Percentiles rank a stretch among this genome's conserved stretches.
phyloP scores from a whole-genome alignment of 1,284 basidiomycete genomes.

The Phellopilus nigrolimitatus region DNA sequence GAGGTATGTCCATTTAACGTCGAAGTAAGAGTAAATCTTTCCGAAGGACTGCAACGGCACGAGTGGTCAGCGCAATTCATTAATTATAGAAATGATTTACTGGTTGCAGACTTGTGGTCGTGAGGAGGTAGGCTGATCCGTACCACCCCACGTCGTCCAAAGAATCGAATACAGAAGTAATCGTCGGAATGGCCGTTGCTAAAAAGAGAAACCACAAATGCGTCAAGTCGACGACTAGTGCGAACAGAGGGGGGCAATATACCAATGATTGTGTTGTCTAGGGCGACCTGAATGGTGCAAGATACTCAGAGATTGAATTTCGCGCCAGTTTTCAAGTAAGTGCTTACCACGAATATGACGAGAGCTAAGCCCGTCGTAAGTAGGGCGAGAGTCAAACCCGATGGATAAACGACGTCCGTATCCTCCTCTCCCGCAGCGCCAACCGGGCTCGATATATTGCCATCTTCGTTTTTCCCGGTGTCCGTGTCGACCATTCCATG shows the following conservation, averaged over 20 bases:
- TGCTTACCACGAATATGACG: too few species aligned
- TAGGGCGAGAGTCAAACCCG: too few species aligned
- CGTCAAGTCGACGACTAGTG: background rate
- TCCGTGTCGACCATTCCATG: too few species aligned
- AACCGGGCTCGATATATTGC: too few species aligned
- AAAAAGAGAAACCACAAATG: background rate
- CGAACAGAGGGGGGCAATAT: background rate
- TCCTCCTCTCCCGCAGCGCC: too few species aligned
- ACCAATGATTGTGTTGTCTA: conserved; percentile 37
- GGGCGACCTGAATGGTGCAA: conserved; percentile 26
- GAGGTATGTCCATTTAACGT: conserved; percentile 30
- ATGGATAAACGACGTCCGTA: too few species aligned
- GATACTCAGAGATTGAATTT: too few species aligned
- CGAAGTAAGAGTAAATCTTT: conserved; percentile 22
- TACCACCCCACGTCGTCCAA: conserved; percentile 21
- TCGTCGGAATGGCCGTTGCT: conserved; percentile 35
- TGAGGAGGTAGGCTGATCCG: conserved; percentile 35
- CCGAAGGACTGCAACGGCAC: conserved; percentile 20
- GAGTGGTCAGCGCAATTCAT: background rate
- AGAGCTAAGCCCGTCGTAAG: too few species aligned
- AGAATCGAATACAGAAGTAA: conserved; percentile 25
- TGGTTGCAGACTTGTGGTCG: conserved; percentile 24
- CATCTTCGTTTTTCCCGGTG: too few species aligned
- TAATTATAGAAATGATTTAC: background rate
- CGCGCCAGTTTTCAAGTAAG: too few species aligned